Conservation (phyloP, 148 eudicot genomes). For the Drosera capensis region DNA sequence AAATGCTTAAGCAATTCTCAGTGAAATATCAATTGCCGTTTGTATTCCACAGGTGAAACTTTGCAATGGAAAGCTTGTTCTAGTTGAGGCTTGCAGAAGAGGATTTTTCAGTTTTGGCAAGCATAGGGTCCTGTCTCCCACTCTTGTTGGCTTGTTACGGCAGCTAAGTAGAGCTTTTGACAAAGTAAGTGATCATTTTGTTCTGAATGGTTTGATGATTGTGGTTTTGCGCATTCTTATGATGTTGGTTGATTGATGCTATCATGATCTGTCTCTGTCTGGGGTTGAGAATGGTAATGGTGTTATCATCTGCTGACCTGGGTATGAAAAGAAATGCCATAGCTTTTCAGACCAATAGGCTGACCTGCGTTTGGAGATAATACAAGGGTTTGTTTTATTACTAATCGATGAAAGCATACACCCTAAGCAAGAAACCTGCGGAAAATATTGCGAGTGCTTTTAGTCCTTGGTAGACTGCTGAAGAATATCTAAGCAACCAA, state of each 20-base stretch:
- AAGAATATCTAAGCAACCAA: too few relatives aligned
- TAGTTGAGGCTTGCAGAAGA: slow-evolving; percentile 72
- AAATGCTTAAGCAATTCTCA: not conserved
- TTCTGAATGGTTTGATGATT: not conserved
- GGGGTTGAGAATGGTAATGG: too few relatives aligned
- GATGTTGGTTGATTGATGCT: not conserved
- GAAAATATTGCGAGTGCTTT: too few relatives aligned
- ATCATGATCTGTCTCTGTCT: not conserved
- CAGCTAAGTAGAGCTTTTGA: slow-evolving; percentile 94
- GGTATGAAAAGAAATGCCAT: too few relatives aligned
- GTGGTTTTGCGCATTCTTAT: not conserved
- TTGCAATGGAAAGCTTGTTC: slow-evolving; percentile 79
- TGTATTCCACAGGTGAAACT: slow-evolving; percentile 57
- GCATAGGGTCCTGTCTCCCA: slow-evolving; percentile 78
- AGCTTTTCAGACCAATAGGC: too few relatives aligned
- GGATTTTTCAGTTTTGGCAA: slow-evolving; percentile 74
- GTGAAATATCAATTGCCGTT: slow-evolving; percentile 1
- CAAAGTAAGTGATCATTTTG: slow-evolving; percentile 33
- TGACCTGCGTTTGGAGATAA: too few relatives aligned
- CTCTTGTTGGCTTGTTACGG: slow-evolving; percentile 81
- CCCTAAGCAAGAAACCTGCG: too few relatives aligned
- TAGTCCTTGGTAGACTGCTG: too few relatives aligned
- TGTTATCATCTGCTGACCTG: too few relatives aligned
- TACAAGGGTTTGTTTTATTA: too few relatives aligned
- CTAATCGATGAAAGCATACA: too few relatives aligned